These are phyloP conservation scores for Suillus occidentalis DNA, from an alignment of 768 basidiomycete genomes.

Conservation along the genomic window DNA sequence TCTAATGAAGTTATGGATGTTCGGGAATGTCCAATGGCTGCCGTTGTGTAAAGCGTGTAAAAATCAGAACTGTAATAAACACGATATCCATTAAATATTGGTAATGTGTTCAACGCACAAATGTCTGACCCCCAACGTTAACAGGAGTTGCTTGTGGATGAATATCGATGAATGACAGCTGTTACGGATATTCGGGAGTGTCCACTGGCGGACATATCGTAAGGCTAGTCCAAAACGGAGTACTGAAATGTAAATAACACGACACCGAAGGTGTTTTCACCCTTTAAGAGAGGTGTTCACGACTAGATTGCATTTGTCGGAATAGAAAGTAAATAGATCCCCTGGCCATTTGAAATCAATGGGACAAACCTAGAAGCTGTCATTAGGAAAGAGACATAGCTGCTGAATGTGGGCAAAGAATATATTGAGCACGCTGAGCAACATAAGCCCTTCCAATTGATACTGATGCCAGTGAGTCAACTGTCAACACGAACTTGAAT, in stretches of 20 bases:
- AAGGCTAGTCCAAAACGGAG: background rate
- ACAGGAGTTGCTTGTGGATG: background rate
- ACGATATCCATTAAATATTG: background rate
- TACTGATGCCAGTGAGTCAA: background rate
- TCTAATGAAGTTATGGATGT: background rate
- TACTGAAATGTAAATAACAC: background rate
- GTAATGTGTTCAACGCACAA: background rate
- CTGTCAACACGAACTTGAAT: background rate
- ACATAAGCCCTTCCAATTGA: background rate
- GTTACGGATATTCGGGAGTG: background rate
- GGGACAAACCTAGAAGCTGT: background rate
- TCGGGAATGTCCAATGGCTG: background rate
- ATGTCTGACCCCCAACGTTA: background rate
- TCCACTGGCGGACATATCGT: background rate
- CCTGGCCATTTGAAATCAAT: background rate
- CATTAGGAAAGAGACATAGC: background rate
- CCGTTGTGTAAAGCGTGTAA: background rate
- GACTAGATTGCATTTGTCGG: background rate
- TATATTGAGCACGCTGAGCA: background rate
- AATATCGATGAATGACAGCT: background rate
- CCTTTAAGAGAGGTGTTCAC: background rate
- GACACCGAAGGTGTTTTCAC: background rate
- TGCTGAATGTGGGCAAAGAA: background rate
- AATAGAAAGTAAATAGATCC: background rate
- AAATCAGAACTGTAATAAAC: background rate